Evolutionary conservation across 805 yeast genomes (phyloP).

Genomic region (Lipomyces japonicus): DNA sequence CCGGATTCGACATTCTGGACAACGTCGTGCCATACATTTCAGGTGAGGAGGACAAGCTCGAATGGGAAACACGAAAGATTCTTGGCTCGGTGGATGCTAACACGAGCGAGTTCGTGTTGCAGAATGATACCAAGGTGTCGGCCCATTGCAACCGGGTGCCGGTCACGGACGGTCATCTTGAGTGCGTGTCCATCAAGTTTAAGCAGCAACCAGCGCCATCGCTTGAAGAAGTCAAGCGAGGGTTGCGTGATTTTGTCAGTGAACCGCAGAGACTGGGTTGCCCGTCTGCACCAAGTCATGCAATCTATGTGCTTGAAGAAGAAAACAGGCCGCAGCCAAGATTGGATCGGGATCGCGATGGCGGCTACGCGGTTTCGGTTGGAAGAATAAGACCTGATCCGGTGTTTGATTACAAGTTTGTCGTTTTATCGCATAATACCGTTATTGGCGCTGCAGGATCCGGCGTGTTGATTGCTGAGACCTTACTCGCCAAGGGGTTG

Average conservation of each 20-base stretch:
- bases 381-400: conserved; percentile 94
- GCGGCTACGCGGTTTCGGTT: conserved; percentile 89
- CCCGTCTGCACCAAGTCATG: conserved; percentile 86
- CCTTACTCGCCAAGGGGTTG: conserved; percentile 69
- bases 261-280: conserved; percentile 79
- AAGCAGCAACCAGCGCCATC: conserved; percentile 80
- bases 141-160: conserved; percentile 98
- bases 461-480: conserved; percentile 92
- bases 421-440: conserved; percentile 95
- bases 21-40: conserved; percentile 91
- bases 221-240: conserved; percentile 69
- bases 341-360: conserved; percentile 91
- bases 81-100: conserved; percentile 60
- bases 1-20: conserved; percentile 91
- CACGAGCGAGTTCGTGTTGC: conserved; percentile 51
- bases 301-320: conserved; percentile 89
- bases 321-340: conserved; percentile 96
- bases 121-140: conserved; percentile 73
- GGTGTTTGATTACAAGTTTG: conserved; percentile 91
- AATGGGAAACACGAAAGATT: conserved; percentile 96
- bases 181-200: conserved; percentile 83
- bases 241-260: conserved; percentile 68
- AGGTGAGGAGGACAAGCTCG: conserved; percentile 98
- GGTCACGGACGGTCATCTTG: conserved; percentile 97
- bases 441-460: conserved; percentile 99